These are phyloP conservation scores for Wallemia ichthyophaga DNA, from an alignment of 1,284 basidiomycete genomes.

Conservation along the genomic window DNA sequence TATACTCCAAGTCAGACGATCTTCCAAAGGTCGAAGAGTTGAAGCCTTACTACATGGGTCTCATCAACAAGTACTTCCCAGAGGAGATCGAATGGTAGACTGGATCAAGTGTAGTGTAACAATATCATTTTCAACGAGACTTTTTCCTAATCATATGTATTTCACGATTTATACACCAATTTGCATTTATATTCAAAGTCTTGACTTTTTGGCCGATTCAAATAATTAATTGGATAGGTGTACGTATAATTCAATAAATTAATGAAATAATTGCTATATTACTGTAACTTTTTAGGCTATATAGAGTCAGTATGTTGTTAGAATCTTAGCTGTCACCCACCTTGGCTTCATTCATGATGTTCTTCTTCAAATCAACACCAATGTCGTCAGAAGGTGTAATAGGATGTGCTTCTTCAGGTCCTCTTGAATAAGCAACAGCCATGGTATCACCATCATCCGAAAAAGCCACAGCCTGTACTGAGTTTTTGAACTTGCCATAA, in stretches of 20 bases:
- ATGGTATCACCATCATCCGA: constrained; percentile 32
- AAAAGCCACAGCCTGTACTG: constrained; percentile 46
- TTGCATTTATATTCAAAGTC: not conserved
- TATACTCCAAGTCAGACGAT: constrained; percentile 61
- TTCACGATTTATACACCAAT: not conserved
- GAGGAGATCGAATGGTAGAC: constrained; percentile 38
- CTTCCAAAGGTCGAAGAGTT: constrained; percentile 31
- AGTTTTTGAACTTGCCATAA: constrained; percentile 42
- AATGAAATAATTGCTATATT: not conserved
- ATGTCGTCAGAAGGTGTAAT: not conserved
- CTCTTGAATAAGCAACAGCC: not conserved
- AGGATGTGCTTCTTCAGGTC: not conserved
- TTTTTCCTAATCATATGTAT: not conserved
- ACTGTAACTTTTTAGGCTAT: not conserved
- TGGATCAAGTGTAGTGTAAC: not conserved
- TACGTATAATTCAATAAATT: not conserved
- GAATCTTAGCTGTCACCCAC: not conserved
- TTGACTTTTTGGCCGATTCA: too few species aligned
- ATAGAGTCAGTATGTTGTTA: not conserved
- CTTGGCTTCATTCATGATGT: not conserved
- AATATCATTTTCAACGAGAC: not conserved
- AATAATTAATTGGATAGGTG: too few species aligned
- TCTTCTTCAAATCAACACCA: not conserved
- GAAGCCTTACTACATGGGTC: constrained; percentile 45
- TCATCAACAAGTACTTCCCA: constrained; percentile 65